Evolutionary conservation across 164 flowering plant genomes (phyloP), one percentile per base, ranked within the genome.

Genomic region (Berberis vulgaris): DNA sequence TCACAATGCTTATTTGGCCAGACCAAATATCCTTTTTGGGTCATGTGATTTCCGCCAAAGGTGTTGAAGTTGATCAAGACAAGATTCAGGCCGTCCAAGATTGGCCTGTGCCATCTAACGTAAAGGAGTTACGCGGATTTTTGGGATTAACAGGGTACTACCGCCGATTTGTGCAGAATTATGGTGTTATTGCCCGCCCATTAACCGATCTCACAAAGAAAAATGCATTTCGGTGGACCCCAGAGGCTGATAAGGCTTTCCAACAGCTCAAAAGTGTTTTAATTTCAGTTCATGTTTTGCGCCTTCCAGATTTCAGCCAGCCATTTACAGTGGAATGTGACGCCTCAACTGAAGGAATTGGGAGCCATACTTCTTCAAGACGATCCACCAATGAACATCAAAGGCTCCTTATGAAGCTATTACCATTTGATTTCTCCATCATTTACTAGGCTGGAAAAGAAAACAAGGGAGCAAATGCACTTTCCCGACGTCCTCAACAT

Each of bases 111-210:
- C 61, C 61, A 6, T 2, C 10, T 4, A 8, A 9, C 12, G n/a
- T 59, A 4, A 59, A 42, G 13, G 2, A 9, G 46, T 2, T 59
- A 9, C 1, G 46, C 1, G 61, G 46, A 59, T 42, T 1, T 5
- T 43, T 59, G n/a, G 46, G 61, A 3, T 43, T 59, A 2, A 59
- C 61, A 11, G 61, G 46, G 45, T 59, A 57, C 43, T 59, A 41
- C 10, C 46, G 13, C 3, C n/a, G 61, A 12, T 59, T 59, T 40
- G 61, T 59, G 5, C 59, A 39, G 2, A 6, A 56, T 56, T 56
- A 56, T 8, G 59, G 59, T 4, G 39, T n/a, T 7, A 56, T 59
- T 3, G 9, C 3, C 7, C 45, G 13, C 11, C 61, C 44, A 3
- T 11, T 59, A 0, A 59, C 46, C 10, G 6, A 6, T 5, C 8